Base-by-base conservation (phyloP, 371 early-diverging fungal genomes). In the Rhizopus arrhizus region DNA sequence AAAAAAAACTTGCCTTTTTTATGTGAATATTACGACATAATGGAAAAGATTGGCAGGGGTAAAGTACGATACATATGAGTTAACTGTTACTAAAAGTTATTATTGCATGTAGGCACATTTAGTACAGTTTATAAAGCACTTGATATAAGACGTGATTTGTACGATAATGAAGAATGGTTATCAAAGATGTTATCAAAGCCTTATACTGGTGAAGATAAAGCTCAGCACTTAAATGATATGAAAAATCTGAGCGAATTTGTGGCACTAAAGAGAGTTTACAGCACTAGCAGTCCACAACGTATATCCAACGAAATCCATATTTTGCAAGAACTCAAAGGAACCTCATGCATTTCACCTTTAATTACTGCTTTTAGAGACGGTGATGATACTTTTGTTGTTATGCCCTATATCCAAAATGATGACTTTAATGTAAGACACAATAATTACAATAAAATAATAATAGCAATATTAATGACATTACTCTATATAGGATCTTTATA, bases 71-170 rank as follows among this genome's bases (percentile, higher is more conserved):
- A n/a, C 5, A 22, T 11, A 38, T 38, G 16, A 11, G n/a, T 7
- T 0, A 22, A 15, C 48, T 48, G 4, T 12, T 48, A 28, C 48
- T 48, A n/a, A 45, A 45, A 9, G 7, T 13, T 45, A 87, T 61
- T 82, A 89, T 54, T 93, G 2, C 22, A 22, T 22, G 93, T 62
- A 66, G 62, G 61, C 15, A 61, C 36, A 28, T 99, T 99, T 70
- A 94, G 95, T 68, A 88, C 90, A 0, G 99, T 99, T 2, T 99
- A 96, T 78, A 92, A 92, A 65, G 99, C 97, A 0, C 64, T 89
- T n/a, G 94, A 95, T 66, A 59, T 91, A 10, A 70, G 87, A 33
- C 81, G 90, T 56, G 70, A 85, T 10, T 59, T 75, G 5, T 92
- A 89, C 60, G 81, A 89, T 53, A 95, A 95, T 59, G 63, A 62